These are phyloP conservation scores for Sparassis latifolia DNA, from an alignment of 1,284 basidiomycete genomes.

Conservation along the genomic window DNA sequence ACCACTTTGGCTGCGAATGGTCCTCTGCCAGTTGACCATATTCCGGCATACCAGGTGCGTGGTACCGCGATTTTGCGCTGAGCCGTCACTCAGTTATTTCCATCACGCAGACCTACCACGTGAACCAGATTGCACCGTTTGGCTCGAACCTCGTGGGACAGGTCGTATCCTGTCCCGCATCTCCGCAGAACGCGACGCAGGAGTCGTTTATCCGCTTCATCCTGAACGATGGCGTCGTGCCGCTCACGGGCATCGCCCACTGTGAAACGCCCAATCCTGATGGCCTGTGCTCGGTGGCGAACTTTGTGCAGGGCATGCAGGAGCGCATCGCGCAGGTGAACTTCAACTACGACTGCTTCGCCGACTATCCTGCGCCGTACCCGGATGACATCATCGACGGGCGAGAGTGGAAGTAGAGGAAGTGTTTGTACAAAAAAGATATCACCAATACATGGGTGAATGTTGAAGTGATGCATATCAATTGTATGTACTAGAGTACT, in stretches of 20 bases:
- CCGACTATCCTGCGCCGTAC: conserved; percentile 16
- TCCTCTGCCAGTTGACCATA: conserved; percentile 50
- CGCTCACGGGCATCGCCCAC: conserved; percentile 33
- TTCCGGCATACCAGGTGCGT: conserved; percentile 44
- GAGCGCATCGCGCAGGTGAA: conserved; percentile 19
- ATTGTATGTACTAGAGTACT: no score
- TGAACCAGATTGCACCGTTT: conserved; percentile 46
- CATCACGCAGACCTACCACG: conserved; percentile 34
- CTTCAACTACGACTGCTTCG: conserved; percentile 18
- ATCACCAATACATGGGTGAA: no score
- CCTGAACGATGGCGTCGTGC: conserved; percentile 55
- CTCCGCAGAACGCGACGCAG: conserved; percentile 8
- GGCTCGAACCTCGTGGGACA: conserved; percentile 53
- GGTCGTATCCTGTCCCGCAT: conserved; percentile 45
- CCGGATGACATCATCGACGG: conserved; percentile 17
- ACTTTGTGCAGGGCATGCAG: conserved; percentile 20
- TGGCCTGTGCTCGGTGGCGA: conserved; percentile 17
- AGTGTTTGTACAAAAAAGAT: no score
- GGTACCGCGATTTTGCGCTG: background rate
- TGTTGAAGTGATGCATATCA: no score
- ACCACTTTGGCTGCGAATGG: conserved; percentile 49
- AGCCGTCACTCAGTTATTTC: background rate
- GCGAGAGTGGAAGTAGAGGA: conserved; percentile 1
- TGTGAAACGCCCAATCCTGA: conserved; percentile 17
- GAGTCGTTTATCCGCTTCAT: conserved; percentile 47